Conservation (phyloP, 176 grass and related monocot species). For the Alloteropsis semialata region DNA sequence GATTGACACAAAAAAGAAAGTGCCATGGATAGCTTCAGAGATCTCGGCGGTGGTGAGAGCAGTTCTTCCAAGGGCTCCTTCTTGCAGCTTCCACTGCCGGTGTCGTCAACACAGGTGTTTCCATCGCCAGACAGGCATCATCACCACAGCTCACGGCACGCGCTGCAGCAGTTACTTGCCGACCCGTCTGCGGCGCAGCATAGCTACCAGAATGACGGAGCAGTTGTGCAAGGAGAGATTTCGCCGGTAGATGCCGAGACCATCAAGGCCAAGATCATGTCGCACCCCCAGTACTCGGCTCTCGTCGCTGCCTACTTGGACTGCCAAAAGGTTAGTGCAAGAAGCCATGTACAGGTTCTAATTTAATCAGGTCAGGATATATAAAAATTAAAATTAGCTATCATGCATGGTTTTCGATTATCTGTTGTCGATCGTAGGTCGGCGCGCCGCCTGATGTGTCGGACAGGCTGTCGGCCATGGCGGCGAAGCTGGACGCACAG, state of each 20-base stretch:
- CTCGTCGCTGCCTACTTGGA: constrained; percentile 67
- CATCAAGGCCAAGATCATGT: constrained; percentile 86
- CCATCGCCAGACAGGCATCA: constrained; percentile 24
- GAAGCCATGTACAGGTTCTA: constrained; percentile 14
- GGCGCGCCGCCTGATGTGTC: constrained; percentile 63
- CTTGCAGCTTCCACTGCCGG: constrained; percentile 49
- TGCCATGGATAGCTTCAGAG: constrained; percentile 33
- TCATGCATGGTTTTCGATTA: neutral
- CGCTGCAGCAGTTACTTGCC: constrained; percentile 42
- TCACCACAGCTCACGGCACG: constrained; percentile 20
- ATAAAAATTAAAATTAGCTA: neutral
- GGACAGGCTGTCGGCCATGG: constrained; percentile 50
- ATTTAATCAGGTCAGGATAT: neutral
- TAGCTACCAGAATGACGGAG: neutral
- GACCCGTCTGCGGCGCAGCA: constrained; percentile 16
- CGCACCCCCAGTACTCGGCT: constrained; percentile 73
- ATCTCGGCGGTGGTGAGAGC: constrained; percentile 41
- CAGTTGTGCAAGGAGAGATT: constrained; percentile 28
- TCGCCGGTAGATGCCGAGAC: constrained; percentile 37
- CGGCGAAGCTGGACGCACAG: constrained; percentile 31
- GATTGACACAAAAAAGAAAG: neutral
- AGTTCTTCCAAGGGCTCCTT: constrained; percentile 51
- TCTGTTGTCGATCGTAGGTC: constrained; percentile 31
- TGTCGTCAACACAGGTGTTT: constrained; percentile 5
- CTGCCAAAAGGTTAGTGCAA: constrained; percentile 76